These are phyloP conservation scores for Naematelia encephala DNA, from an alignment of 768 basidiomycete species.

Conservation along the genomic window DNA sequence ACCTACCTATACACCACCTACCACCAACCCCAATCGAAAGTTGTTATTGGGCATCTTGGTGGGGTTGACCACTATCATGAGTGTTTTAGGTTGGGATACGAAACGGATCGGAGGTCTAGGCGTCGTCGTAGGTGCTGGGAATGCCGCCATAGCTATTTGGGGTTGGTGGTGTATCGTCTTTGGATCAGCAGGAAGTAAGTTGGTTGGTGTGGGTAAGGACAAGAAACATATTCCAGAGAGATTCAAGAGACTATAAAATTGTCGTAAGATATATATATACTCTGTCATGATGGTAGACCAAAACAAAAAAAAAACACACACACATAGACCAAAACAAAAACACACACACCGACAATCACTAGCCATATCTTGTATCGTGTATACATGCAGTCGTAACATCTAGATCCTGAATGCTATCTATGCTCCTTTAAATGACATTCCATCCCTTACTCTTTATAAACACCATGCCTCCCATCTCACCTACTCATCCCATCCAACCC, in stretches of 20 bases:
- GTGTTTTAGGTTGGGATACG: slow-evolving; percentile 33
- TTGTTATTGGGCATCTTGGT: slow-evolving; percentile 36
- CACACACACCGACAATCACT: too few species aligned
- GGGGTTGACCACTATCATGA: slow-evolving; percentile 29
- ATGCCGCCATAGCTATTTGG: slow-evolving; percentile 41
- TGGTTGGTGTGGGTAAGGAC: slow-evolving; percentile 6
- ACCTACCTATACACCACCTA: slow-evolving; percentile 26
- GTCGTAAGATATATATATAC: neutral
- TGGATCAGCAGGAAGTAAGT: slow-evolving; percentile 25
- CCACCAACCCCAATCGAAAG: slow-evolving; percentile 28
- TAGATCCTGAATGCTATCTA: neutral
- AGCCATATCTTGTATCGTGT: too few species aligned
- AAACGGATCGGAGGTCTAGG: slow-evolving; percentile 34
- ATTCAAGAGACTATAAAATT: slow-evolving; percentile 28
- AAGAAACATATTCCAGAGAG: slow-evolving; percentile 24
- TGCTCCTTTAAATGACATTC: neutral
- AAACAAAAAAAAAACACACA: too few species aligned
- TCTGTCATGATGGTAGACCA: too few species aligned
- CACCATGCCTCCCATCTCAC: too few species aligned
- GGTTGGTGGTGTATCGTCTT: slow-evolving; percentile 50
- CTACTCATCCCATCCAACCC: too few species aligned
- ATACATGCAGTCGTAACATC: neutral
- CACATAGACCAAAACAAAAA: too few species aligned
- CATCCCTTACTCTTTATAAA: too few species aligned
- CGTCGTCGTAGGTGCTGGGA: slow-evolving; percentile 31